Conservation (phyloP, 2,329 filamentous ascomycete genomes). For the Cyphellophora europaea region DNA sequence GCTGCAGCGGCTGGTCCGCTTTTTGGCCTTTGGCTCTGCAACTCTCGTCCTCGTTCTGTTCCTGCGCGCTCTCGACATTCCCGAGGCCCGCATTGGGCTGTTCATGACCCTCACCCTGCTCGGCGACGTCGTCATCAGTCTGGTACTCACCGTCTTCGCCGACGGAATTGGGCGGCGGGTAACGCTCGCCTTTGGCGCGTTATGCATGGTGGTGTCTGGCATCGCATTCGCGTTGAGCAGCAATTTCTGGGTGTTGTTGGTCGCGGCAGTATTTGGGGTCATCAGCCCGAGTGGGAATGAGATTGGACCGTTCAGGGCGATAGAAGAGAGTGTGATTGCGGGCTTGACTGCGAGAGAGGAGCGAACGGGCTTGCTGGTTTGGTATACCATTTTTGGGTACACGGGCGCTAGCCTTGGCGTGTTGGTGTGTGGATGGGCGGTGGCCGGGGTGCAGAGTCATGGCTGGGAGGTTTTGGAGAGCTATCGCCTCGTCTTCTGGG, state of each 20-base stretch:
- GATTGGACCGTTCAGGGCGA: constrained; percentile 57
- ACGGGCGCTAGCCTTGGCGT: constrained; percentile 54
- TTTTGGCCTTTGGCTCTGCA: constrained; percentile 54
- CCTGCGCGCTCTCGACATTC: constrained; percentile 44
- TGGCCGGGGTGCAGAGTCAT: constrained; percentile 39
- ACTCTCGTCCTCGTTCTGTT: constrained; percentile 54
- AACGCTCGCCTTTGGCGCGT: constrained; percentile 44
- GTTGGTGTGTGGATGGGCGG: constrained; percentile 49
- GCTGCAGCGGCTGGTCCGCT: constrained; percentile 37
- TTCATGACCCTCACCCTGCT: constrained; percentile 57
- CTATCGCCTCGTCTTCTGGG: constrained; percentile 48
- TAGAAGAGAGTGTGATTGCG: constrained; percentile 56
- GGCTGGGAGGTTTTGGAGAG: constrained; percentile 38
- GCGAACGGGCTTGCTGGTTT: constrained; percentile 55
- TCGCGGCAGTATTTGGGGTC: constrained; percentile 51
- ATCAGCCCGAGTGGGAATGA: constrained; percentile 53
- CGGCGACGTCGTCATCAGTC: constrained; percentile 51
- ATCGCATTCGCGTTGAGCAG: constrained; percentile 43
- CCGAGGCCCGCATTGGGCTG: constrained; percentile 50
- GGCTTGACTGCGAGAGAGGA: constrained; percentile 48
- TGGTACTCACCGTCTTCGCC: constrained; percentile 50
- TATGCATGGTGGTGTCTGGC: constrained; percentile 50
- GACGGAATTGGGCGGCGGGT: constrained; percentile 49
- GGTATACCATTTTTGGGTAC: constrained; percentile 48
- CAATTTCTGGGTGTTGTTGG: constrained; percentile 50